Percentiles rank a stretch among this genome's conserved stretches.
Conservation (phyloP, 805 yeast genomes). For the Saturnispora silvae region DNA sequence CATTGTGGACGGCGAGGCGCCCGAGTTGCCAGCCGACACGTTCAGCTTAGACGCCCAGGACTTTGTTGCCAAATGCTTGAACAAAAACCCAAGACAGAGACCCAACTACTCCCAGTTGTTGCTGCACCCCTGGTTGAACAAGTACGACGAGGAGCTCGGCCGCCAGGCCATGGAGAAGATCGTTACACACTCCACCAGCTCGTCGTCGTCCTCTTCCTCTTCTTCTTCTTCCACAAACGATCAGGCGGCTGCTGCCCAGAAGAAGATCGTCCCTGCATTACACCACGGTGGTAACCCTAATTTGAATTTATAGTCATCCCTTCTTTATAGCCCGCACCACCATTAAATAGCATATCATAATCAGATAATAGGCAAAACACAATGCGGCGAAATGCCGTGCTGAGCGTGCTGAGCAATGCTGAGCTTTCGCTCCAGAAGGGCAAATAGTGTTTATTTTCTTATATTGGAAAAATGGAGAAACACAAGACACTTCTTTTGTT, state of each 20-base stretch:
- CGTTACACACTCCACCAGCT: constrained; percentile 22
- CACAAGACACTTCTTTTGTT: too few species aligned
- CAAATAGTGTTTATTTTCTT: too few species aligned
- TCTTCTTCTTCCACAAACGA: too few species aligned
- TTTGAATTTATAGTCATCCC: too few species aligned
- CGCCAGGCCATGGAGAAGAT: constrained; percentile 22
- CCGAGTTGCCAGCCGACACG: constrained; percentile 50
- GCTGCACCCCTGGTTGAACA: constrained; percentile 74
- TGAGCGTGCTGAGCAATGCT: too few species aligned
- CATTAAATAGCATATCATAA: too few species aligned
- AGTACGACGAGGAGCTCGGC: constrained; percentile 31
- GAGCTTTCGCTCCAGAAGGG: too few species aligned
- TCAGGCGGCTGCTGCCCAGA: constrained; percentile 10
- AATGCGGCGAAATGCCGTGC: too few species aligned
- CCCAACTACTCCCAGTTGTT: constrained; percentile 72
- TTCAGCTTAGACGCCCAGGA: constrained; percentile 71
- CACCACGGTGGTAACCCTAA: background rate
- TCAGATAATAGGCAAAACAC: too few species aligned
- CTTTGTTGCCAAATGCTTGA: constrained; percentile 68
- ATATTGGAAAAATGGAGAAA: too few species aligned
- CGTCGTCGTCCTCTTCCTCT: too few species aligned
- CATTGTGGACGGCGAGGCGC: constrained; percentile 93
- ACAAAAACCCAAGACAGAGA: constrained; percentile 69
- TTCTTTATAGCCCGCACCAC: too few species aligned
- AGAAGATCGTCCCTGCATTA: constrained; percentile 12